Percentiles rank a stretch among this genome's conserved stretches.
Evolutionary conservation across 2,329 filamentous ascomycete species (phyloP).

Genomic region (Talaromyces albobiverticillius): DNA sequence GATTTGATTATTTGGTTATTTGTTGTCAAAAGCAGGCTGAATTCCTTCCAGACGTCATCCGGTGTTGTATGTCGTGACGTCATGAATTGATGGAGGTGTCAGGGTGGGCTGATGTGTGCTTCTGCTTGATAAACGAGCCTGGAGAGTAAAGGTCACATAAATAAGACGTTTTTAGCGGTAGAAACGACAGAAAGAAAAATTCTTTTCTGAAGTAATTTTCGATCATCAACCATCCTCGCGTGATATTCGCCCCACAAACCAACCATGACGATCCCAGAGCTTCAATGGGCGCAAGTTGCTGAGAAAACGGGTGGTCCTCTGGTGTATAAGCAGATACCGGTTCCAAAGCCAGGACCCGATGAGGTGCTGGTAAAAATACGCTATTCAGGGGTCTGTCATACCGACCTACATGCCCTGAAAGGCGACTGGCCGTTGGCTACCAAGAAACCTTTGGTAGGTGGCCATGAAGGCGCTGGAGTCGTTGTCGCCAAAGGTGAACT

Average conservation of each 20-base stretch:
- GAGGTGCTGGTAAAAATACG: conserved; percentile 91
- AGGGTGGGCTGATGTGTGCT: neutral
- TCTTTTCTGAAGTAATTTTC: no score
- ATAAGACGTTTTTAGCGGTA: no score
- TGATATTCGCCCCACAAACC: neutral
- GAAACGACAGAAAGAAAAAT: no score
- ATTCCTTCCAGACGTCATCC: no score
- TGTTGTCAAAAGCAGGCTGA: no score
- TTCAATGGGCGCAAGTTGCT: conserved; percentile 90
- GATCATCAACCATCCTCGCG: no score
- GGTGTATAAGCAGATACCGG: conserved; percentile 63
- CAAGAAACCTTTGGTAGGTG: conserved; percentile 83
- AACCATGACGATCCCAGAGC: conserved; percentile 62
- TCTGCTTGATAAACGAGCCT: neutral
- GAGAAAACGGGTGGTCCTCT: conserved; percentile 68
- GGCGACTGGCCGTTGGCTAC: conserved; percentile 85
- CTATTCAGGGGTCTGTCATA: conserved; percentile 88
- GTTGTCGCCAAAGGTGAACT: conserved; percentile 77
- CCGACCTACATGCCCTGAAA: conserved; percentile 75
- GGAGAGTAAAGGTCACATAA: neutral
- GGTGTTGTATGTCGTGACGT: conserved; percentile 1
- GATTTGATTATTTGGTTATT: no score
- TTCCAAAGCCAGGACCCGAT: conserved; percentile 76
- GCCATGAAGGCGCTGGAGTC: conserved; percentile 74
- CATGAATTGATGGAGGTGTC: neutral